Percentiles rank a stretch among this genome's conserved stretches.
These are phyloP conservation scores for Boletus coccyginus DNA, from an alignment of 768 basidiomycete species.

Conservation along the genomic window DNA sequence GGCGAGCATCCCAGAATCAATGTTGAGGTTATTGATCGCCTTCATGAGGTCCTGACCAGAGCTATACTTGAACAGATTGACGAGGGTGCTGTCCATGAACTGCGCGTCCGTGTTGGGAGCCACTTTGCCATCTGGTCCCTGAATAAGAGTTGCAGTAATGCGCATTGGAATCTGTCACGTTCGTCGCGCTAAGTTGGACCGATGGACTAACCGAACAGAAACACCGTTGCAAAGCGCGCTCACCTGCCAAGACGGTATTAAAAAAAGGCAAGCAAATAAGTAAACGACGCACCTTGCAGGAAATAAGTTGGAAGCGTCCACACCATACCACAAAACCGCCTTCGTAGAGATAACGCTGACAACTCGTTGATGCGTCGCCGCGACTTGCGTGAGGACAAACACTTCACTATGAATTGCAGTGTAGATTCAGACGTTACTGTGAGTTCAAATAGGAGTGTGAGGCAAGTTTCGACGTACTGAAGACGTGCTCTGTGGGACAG, in stretches of 20 bases:
- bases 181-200: slow-evolving; percentile 66
- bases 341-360: no score
- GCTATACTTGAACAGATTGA: slow-evolving; percentile 69
- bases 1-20: slow-evolving; percentile 57
- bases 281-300: slow-evolving; percentile 63
- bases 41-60: slow-evolving; percentile 81
- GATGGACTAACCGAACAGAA: slow-evolving; percentile 76
- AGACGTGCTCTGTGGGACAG: no score
- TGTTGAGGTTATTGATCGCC: slow-evolving; percentile 53
- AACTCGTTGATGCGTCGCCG: no score
- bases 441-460: no score
- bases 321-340: slow-evolving; percentile 76
- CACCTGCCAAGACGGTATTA: slow-evolving; percentile 47
- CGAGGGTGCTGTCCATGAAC: slow-evolving; percentile 70
- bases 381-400: no score
- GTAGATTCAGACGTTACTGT: no score
- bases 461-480: no score
- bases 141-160: slow-evolving; percentile 81
- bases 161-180: slow-evolving; percentile 71
- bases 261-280: background rate
- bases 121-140: slow-evolving; percentile 46
- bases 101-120: slow-evolving; percentile 43
- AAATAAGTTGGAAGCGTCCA: slow-evolving; percentile 72
- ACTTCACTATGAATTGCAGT: no score
- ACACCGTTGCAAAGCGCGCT: slow-evolving; percentile 90